Evolutionary conservation across 2,329 filamentous ascomycete genomes (phyloP), one percentile per base, ranked within the genome.

Genomic region (Septoria petroselini): DNA sequence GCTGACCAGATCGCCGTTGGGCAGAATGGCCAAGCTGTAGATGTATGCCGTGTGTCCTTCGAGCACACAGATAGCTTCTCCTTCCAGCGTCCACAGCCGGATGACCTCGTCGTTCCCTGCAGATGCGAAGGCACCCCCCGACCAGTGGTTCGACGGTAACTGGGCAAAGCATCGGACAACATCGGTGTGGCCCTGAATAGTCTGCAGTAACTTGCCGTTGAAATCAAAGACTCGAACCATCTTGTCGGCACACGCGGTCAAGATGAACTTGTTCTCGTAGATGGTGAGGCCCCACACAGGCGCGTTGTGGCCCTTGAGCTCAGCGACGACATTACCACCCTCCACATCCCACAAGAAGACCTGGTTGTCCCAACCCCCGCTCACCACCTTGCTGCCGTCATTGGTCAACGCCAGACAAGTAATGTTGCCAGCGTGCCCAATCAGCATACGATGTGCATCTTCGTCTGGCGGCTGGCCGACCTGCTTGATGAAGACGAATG

Each of bases 1-100:
- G 68, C 91, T 97, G 41, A 94, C 86, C 23, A 98, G 76, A 65
- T 96, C 90, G 4, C 91, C 91, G 0, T 86, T 84, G 0, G 91
- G 87, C 7, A 95, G 73, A 17, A 80, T 78, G 1, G 86, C 78
- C 11, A 98, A 73, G 5, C 87, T 86, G 70, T 98, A 98, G 50
- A 98, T 93, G 67, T 95, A 98, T 65, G 85, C 94, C 50, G 95
- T 90, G 63, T 98, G 94, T 0, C 91, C 93, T 52, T 84, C 80
- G 2, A 98, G 76, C 67, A 91, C 84, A 7, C 79, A 85, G 8
- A 95, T 76, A 51, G 88, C 79, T 41, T 84, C 76, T 0, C 93
- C 93, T 45, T 85, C 81, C 19, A 95, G 65, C 29, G 85, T 93
- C 86, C 91, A 98, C 3, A 97, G 70, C 38, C 91, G 82, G 54